These are phyloP conservation scores for Colletotrichum lupini DNA, from an alignment of 2,329 filamentous ascomycete species.

Conservation along the genomic window DNA sequence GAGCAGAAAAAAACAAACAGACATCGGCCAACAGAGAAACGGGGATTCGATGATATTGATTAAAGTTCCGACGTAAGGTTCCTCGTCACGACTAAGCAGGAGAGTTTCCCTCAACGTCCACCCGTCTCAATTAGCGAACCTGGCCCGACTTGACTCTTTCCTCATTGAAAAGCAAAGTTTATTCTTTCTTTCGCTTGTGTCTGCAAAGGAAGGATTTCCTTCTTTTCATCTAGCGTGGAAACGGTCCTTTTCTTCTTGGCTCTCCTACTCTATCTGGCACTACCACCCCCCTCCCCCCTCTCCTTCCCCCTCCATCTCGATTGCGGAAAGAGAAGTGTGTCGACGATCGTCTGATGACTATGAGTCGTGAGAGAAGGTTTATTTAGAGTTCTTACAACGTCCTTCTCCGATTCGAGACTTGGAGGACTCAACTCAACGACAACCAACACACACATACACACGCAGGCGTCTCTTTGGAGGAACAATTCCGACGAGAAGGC, in stretches of 20 bases:
- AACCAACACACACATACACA: not conserved
- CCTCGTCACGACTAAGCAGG: slow-evolving; percentile 8
- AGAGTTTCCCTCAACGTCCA: slow-evolving; percentile 20
- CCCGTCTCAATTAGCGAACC: not conserved
- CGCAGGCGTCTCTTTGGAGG: not conserved
- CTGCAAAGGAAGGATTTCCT: not conserved
- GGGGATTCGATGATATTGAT: slow-evolving; percentile 3
- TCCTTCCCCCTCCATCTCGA: not conserved
- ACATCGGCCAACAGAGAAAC: slow-evolving; percentile 4
- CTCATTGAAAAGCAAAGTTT: not conserved
- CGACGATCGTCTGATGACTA: slow-evolving; percentile 2
- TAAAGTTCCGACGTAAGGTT: slow-evolving; percentile 9
- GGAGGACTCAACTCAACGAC: not conserved
- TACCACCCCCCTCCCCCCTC: not conserved
- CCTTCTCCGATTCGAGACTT: not conserved
- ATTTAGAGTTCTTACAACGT: not conserved
- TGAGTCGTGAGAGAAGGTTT: not conserved
- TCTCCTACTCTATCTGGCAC: not conserved
- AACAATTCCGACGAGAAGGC: not conserved
- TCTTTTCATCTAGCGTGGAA: not conserved
- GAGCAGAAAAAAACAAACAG: not conserved
- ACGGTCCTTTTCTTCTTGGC: not conserved
- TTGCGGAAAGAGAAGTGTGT: not conserved
- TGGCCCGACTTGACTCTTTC: not conserved
- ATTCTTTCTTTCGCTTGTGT: not conserved